Evolutionary conservation across 2,329 filamentous ascomycete species (phyloP).

Genomic region (Fusarium chlamydosporum): DNA sequence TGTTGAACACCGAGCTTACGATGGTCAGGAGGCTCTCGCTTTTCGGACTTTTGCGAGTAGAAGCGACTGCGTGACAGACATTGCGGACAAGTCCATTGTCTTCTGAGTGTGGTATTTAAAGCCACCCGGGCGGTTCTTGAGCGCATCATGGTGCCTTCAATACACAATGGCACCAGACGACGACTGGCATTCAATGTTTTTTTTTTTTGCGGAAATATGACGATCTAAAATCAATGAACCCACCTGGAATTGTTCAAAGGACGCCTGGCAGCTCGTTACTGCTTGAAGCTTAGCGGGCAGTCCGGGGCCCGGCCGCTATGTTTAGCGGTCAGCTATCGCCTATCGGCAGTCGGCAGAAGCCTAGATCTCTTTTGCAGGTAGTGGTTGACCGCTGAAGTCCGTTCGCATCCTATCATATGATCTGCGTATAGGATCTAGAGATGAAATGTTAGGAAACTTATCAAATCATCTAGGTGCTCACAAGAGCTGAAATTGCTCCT

Average conservation of each 20-base stretch:
- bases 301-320: conserved; percentile 35
- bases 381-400: conserved; percentile 27
- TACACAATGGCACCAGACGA: conserved; percentile 35
- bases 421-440: not conserved
- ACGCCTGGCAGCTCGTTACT: conserved; percentile 44
- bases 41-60: conserved; percentile 52
- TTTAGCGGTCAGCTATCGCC: conserved; percentile 35
- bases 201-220: conserved; percentile 22
- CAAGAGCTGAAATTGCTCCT: not conserved
- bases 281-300: conserved; percentile 45
- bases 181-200: conserved; percentile 6
- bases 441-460: not conserved
- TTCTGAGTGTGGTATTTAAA: conserved; percentile 32
- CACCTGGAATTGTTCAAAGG: conserved; percentile 12
- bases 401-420: not conserved
- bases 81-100: conserved; percentile 53
- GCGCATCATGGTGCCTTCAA: conserved; percentile 52
- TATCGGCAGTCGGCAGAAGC: conserved; percentile 13
- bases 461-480: not conserved
- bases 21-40: conserved; percentile 66
- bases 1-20: conserved; percentile 74
- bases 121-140: conserved; percentile 45
- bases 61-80: conserved; percentile 52
- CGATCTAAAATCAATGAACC: conserved; percentile 27
- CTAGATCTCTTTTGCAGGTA: conserved; percentile 22